Evolutionary conservation across 176 grass and related monocot genomes (phyloP), one percentile per base, ranked within the genome.

Genomic region (Raddia guianensis): DNA sequence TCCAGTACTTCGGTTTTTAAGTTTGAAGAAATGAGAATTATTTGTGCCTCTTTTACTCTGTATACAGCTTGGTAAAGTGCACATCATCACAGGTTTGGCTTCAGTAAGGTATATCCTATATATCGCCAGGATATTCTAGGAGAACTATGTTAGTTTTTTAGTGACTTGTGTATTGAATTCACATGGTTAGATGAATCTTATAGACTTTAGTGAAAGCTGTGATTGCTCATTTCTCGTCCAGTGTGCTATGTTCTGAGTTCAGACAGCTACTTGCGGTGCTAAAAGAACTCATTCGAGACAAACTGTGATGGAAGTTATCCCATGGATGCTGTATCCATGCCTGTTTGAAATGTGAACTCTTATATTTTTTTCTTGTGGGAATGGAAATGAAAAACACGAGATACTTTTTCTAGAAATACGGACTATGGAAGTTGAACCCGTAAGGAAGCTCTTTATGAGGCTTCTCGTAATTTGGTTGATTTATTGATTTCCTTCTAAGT

Each of bases 11-110:
- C 12, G 7, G 60, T 27, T 58, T 57, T 16, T 19, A 66, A 21
- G 63, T 76, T 4, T 3, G n/a, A 61, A 83, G 59, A 68, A 82
- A 51, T 52, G 18, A 45, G 44, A 73, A 70, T 50, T 70, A 70
- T 49, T 6, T 50, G 10, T 70, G 46, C 68, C 19, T 70, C 19
- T 33, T 5, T 70, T 19, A 46, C 19, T 70, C 19, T 14, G 68
- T 34, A 32, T 70, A 66, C 64, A 45, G 45, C 2, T 68, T 18
- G 43, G 44, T 0, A 27, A 27, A 27, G 27, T 46, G 46, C 40
- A 68, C 1, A 5, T 68, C 42, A 46, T 46, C 43, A 69, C 16
- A 69, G 11, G 42, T n/a, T n/a, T 9, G 18, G 11, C 65, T 46
- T 68, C 42, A 67, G 8, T 68, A 68, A 67, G 64, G 8, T 68